phyloP scores from a whole-genome alignment of 2,329 filamentous ascomycete genomes.

The Myriangium duriaei region DNA sequence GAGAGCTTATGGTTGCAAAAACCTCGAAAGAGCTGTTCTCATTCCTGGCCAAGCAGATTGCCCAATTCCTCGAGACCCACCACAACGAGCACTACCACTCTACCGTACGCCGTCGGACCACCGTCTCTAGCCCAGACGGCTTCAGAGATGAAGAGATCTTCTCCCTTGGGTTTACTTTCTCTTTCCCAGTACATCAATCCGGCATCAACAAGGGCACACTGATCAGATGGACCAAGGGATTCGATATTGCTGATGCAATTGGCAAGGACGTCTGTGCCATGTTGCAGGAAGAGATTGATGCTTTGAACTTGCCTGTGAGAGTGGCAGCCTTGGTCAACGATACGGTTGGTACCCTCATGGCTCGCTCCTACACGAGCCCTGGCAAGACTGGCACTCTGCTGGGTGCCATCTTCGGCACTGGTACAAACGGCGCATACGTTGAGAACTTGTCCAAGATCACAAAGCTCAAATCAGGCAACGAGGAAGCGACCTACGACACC shows the following conservation, averaged over 20 bases:
- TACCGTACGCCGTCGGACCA: slow-evolving; percentile 46
- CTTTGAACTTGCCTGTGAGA: slow-evolving; percentile 71
- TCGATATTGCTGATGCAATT: slow-evolving; percentile 87
- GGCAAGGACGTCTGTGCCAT: slow-evolving; percentile 90
- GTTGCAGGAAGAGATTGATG: slow-evolving; percentile 80
- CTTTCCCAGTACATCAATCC: slow-evolving; percentile 86
- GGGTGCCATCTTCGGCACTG: slow-evolving; percentile 95
- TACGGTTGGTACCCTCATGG: slow-evolving; percentile 95
- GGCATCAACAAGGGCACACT: slow-evolving; percentile 91
- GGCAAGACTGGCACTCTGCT: slow-evolving; percentile 76
- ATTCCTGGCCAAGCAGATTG: slow-evolving; percentile 88
- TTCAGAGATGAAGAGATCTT: slow-evolving; percentile 67
- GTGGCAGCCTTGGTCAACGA: slow-evolving; percentile 97
- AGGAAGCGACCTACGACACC: slow-evolving; percentile 53
- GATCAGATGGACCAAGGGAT: slow-evolving; percentile 97
- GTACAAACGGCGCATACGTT: slow-evolving; percentile 93
- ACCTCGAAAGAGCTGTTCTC: slow-evolving; percentile 77
- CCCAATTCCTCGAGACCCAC: slow-evolving; percentile 73
- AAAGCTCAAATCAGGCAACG: slow-evolving; percentile 46
- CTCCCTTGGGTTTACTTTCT: slow-evolving; percentile 96
- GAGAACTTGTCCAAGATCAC: slow-evolving; percentile 79
- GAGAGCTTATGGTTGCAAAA: slow-evolving; percentile 78
- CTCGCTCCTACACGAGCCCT: slow-evolving; percentile 84
- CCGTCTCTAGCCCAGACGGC: slow-evolving; percentile 45
- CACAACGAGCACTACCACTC: slow-evolving; percentile 76